Evolutionary conservation across 371 early-diverging fungal genomes (phyloP).

Genomic region (Rhizopus arrhizus): DNA sequence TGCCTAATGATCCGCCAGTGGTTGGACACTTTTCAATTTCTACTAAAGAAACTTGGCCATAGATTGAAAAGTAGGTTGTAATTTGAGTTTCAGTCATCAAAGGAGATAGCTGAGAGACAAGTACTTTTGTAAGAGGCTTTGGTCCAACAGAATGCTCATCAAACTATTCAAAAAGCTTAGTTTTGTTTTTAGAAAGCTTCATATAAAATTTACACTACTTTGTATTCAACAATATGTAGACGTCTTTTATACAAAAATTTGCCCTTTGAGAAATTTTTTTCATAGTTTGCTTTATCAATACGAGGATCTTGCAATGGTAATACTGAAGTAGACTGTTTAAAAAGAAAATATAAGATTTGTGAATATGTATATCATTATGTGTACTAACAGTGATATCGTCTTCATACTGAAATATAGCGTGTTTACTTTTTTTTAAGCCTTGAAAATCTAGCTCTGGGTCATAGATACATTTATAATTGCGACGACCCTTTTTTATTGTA

Average conservation of each 20-base stretch:
- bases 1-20: constrained; percentile 59
- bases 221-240: constrained; percentile 30
- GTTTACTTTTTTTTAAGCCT: constrained; percentile 27
- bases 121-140: constrained; percentile 34
- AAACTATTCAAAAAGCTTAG: constrained; percentile 24
- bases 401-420: constrained; percentile 35
- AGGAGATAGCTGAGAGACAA: constrained; percentile 46
- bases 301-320: constrained; percentile 47
- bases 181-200: constrained; percentile 1
- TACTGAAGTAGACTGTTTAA: constrained; percentile 6
- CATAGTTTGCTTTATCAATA: constrained; percentile 30
- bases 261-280: constrained; percentile 36
- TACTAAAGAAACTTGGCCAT: constrained; percentile 55
- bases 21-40: constrained; percentile 56
- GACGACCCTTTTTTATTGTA: constrained; percentile 33
- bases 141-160: constrained; percentile 46
- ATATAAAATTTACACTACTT: constrained; percentile 25
- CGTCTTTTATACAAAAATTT: constrained; percentile 24
- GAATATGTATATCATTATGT: neutral
- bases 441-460: constrained; percentile 51
- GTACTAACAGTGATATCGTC: constrained; percentile 29
- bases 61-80: constrained; percentile 55
- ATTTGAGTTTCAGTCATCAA: constrained; percentile 50
- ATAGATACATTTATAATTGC: constrained; percentile 45
- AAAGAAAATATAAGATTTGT: constrained; percentile 1